phyloP scores from a whole-genome alignment of 225 moss, liverwort and hornwort species.

The Climacium dendroides region DNA sequence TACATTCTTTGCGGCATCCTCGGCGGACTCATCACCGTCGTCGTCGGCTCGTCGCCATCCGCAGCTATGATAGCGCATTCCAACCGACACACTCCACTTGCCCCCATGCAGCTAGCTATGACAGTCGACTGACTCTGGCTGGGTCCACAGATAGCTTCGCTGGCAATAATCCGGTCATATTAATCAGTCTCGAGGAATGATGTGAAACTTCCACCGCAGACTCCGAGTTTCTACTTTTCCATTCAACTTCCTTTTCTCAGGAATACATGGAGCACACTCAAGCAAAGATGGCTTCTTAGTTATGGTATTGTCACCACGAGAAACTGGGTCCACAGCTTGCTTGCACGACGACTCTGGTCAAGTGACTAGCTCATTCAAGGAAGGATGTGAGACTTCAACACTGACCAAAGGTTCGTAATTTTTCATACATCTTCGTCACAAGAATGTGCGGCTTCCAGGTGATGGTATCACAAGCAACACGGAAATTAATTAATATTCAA shows the following conservation, averaged over 20 bases:
- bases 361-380: not conserved
- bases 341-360: not conserved
- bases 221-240: not conserved
- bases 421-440: not conserved
- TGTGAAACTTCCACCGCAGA: not conserved
- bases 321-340: not conserved
- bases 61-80: not conserved
- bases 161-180: not conserved
- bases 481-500: not conserved
- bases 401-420: not conserved
- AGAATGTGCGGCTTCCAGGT: not conserved
- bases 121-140: not conserved
- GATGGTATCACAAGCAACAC: not conserved
- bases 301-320: not conserved
- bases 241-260: not conserved
- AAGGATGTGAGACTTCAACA: not conserved
- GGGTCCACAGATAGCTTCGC: not conserved
- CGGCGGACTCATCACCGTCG: not conserved
- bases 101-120: not conserved
- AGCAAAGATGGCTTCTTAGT: not conserved
- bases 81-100: not conserved
- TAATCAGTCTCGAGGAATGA: not conserved
- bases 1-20: not conserved
- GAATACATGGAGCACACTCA: not conserved
- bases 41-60: not conserved